phyloP scores from a whole-genome alignment of 768 basidiomycete species.

The Trametes elegans region DNA sequence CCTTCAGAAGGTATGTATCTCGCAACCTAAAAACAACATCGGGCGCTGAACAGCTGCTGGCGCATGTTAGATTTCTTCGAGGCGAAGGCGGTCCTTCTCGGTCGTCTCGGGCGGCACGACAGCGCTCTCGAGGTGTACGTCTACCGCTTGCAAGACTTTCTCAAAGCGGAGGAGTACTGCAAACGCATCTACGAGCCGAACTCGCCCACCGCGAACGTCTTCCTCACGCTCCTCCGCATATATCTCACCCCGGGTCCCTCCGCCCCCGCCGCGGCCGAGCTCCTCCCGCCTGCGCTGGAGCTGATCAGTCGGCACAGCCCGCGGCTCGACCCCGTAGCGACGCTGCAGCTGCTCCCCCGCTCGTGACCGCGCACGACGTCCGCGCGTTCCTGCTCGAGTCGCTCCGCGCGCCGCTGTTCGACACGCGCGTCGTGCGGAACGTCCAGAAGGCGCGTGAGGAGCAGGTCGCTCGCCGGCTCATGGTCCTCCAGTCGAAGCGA shows the following conservation, averaged over 20 bases:
- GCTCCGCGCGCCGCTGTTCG: constrained; percentile 63
- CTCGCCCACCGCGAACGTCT: constrained; percentile 54
- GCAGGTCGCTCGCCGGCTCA: constrained; percentile 67
- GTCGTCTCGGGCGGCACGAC: constrained; percentile 87
- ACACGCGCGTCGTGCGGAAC: constrained; percentile 65
- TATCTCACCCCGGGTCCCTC: constrained; percentile 77
- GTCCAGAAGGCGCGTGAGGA: constrained; percentile 77
- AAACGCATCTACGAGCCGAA: constrained; percentile 69
- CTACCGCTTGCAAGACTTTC: constrained; percentile 77
- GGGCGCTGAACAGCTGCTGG: not conserved
- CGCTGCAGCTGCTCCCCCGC: constrained; percentile 86
- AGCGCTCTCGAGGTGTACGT: constrained; percentile 95
- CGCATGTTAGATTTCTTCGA: constrained; percentile 73
- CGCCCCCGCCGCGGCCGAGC: constrained; percentile 50
- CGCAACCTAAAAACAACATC: not conserved
- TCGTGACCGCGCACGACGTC: constrained; percentile 82
- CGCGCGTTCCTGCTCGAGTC: constrained; percentile 73
- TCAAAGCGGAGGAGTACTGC: constrained; percentile 96
- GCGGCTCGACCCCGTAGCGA: constrained; percentile 77
- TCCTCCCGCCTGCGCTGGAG: constrained; percentile 82
- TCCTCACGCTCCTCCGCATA: constrained; percentile 80
- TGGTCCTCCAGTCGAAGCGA: constrained; percentile 73
- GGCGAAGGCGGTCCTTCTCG: constrained; percentile 88
- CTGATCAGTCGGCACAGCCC: constrained; percentile 83
- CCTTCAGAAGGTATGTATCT: constrained; percentile 64